These are phyloP conservation scores for Termitomyces sp. DNA, from an alignment of 1,284 basidiomycete species.

Conservation along the genomic window DNA sequence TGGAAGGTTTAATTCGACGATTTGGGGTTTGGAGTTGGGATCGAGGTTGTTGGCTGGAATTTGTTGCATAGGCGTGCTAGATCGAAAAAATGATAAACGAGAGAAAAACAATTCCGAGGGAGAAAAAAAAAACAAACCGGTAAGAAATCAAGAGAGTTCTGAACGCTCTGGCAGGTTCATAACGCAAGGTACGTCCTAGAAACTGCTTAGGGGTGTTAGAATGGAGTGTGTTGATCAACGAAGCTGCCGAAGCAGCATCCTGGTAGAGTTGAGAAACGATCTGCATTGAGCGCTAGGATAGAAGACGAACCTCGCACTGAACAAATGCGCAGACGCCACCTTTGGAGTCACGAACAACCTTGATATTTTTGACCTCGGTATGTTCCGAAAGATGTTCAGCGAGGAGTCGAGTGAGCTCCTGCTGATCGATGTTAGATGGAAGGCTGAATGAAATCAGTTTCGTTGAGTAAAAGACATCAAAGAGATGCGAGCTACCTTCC, in stretches of 20 bases:
- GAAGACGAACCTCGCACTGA: conserved; percentile 62
- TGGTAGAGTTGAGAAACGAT: conserved; percentile 25
- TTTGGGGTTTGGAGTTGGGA: conserved; percentile 15
- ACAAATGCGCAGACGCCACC: conserved; percentile 76
- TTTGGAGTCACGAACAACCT: conserved; percentile 69
- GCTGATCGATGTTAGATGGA: conserved; percentile 59
- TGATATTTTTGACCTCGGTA: conserved; percentile 60
- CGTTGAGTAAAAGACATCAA: neutral
- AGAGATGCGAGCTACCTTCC: conserved; percentile 50
- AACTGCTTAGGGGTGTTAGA: conserved; percentile 53
- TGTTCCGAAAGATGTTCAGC: conserved; percentile 59
- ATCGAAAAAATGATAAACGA: conserved; percentile 2
- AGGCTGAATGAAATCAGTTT: conserved; percentile 40
- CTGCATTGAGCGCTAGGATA: neutral
- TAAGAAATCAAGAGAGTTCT: conserved; percentile 70
- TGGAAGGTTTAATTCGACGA: conserved; percentile 43
- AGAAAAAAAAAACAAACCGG: conserved; percentile 37
- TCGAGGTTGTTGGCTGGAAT: conserved; percentile 25
- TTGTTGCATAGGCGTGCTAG: conserved; percentile 42
- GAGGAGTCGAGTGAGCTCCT: conserved; percentile 54
- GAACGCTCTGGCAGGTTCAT: conserved; percentile 72
- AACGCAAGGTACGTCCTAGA: conserved; percentile 65
- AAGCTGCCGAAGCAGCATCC: conserved; percentile 54
- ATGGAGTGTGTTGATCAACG: conserved; percentile 56
- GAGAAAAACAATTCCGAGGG: neutral